Evolutionary conservation across 257 asterid species (phyloP).

Genomic region (Plantago elongata): DNA sequence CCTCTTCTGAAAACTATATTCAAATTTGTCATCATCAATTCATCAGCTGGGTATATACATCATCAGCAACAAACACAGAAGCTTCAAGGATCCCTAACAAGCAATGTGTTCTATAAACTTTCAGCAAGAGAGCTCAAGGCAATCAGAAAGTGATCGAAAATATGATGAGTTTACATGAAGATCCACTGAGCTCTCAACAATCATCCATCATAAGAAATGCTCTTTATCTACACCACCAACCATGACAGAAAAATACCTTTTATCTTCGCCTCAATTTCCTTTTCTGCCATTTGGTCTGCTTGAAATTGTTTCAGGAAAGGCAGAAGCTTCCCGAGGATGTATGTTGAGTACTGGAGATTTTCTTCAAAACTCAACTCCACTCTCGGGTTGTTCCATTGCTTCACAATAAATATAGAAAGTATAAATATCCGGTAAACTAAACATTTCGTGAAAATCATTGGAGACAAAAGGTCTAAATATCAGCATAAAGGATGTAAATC

Average conservation of each 20-base stretch:
- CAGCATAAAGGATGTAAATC: constrained; percentile 6
- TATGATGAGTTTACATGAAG: too few species aligned
- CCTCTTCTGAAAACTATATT: too few species aligned
- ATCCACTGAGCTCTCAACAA: too few species aligned
- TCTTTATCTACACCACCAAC: background rate
- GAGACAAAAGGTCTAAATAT: background rate
- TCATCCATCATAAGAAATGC: background rate
- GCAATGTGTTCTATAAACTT: too few species aligned
- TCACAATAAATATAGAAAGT: constrained; percentile 22
- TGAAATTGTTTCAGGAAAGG: constrained; percentile 60
- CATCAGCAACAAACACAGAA: too few species aligned
- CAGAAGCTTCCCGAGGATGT: constrained; percentile 53
- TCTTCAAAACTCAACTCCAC: constrained; percentile 31
- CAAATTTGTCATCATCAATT: too few species aligned
- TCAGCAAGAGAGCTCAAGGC: too few species aligned
- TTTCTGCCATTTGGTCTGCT: constrained; percentile 59
- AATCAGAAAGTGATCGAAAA: too few species aligned
- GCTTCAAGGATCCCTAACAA: too few species aligned
- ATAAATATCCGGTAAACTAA: constrained; percentile 6
- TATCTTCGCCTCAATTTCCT: constrained; percentile 57
- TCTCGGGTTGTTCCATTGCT: constrained; percentile 39
- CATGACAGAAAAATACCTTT: constrained; percentile 35
- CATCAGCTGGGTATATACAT: too few species aligned
- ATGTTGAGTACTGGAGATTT: constrained; percentile 44
- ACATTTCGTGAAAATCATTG: constrained; percentile 2